Evolutionary conservation across 1,284 basidiomycete genomes (phyloP).

Genomic region (Afroboletus lepidellus): DNA sequence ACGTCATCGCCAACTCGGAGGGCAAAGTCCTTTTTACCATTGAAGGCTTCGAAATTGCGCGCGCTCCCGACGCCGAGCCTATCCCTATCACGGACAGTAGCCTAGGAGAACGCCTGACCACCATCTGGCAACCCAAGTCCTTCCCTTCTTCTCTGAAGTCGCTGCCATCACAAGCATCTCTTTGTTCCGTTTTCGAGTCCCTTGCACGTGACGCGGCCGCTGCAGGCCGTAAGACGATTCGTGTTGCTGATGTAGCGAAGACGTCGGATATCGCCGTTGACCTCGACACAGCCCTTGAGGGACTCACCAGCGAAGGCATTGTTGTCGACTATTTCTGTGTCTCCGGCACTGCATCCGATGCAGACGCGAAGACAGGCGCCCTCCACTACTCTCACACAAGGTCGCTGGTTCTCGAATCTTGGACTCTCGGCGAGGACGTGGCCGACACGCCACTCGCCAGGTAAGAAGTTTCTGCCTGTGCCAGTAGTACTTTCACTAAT

Average conservation of each 20-base stretch:
- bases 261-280: conserved; percentile 16
- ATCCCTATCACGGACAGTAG: conserved; percentile 25
- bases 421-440: conserved; percentile 9
- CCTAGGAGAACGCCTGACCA: conserved; percentile 27
- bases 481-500: not conserved
- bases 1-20: conserved; percentile 28
- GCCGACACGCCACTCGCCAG: conserved; percentile 10
- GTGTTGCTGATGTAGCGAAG: conserved; percentile 25
- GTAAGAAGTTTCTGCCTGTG: conserved; percentile 1
- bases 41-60: conserved; percentile 32
- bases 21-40: conserved; percentile 30
- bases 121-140: conserved; percentile 26
- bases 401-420: conserved; percentile 24
- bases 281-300: conserved; percentile 15
- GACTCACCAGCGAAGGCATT: conserved; percentile 17
- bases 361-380: conserved; percentile 23
- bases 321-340: conserved; percentile 29
- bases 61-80: conserved; percentile 27
- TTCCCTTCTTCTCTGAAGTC: conserved; percentile 20
- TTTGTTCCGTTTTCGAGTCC: conserved; percentile 19
- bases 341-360: conserved; percentile 17
- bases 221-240: conserved; percentile 21
- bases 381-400: conserved; percentile 15
- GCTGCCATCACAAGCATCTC: conserved; percentile 4
- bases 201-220: conserved; percentile 16